These are phyloP conservation scores for Leucocoprinus leucothites DNA, from an alignment of 768 basidiomycete species.

Conservation along the genomic window DNA sequence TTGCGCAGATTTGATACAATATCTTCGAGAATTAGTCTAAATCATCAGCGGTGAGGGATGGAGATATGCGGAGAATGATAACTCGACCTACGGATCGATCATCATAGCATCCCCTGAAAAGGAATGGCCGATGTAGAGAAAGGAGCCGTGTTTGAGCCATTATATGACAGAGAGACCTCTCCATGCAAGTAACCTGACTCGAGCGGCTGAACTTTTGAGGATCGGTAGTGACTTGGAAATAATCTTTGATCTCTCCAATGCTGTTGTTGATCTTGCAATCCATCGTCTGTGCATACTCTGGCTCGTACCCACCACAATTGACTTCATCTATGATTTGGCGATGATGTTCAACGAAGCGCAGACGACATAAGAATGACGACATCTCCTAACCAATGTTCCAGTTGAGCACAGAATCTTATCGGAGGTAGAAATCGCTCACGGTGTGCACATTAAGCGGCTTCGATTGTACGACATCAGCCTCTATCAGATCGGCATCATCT, in stretches of 20 bases:
- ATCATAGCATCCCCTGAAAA: constrained; percentile 23
- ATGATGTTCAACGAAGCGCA: constrained; percentile 21
- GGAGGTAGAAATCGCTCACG: constrained; percentile 4
- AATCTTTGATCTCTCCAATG: constrained; percentile 8
- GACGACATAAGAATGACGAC: constrained; percentile 20
- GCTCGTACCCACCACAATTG: constrained; percentile 20
- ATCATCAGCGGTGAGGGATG: too few relatives aligned
- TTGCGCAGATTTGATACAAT: constrained; percentile 23
- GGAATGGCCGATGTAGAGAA: constrained; percentile 22
- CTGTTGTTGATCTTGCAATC: constrained; percentile 16
- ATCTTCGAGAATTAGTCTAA: constrained; percentile 21
- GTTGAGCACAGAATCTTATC: not conserved
- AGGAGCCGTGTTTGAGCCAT: constrained; percentile 24
- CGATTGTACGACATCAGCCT: constrained; percentile 15
- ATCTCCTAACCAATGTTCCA: constrained; percentile 17
- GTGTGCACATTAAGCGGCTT: constrained; percentile 20
- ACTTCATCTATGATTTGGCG: constrained; percentile 23
- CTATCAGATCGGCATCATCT: constrained; percentile 22
- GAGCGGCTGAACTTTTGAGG: constrained; percentile 16
- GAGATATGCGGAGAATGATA: not conserved
- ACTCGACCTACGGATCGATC: constrained; percentile 19
- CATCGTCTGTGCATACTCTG: constrained; percentile 19
- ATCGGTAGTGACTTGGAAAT: constrained; percentile 15
- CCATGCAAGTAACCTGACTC: constrained; percentile 14
- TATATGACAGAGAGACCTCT: constrained; percentile 21